phyloP scores from a whole-genome alignment of 2,329 filamentous ascomycete genomes.

The Venturia pyrina region DNA sequence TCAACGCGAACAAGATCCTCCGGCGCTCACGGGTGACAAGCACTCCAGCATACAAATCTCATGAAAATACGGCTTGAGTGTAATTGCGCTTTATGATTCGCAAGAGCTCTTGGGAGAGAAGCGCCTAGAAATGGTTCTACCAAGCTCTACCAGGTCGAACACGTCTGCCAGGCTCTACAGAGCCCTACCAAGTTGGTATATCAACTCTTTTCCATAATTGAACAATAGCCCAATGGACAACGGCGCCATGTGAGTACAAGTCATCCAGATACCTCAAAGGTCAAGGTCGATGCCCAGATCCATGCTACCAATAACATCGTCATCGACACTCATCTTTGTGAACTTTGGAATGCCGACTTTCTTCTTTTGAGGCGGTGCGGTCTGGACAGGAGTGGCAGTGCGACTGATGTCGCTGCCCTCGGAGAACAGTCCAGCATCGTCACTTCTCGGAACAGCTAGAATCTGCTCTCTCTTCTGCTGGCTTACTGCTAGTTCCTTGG shows the following conservation, averaged over 20 bases:
- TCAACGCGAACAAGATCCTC: background rate
- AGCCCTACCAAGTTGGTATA: background rate
- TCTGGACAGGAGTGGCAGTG: constrained; percentile 39
- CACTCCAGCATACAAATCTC: background rate
- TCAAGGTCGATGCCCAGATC: constrained; percentile 91
- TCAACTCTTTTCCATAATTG: background rate
- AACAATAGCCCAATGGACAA: background rate
- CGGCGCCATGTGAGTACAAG: background rate
- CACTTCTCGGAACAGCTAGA: constrained; percentile 23
- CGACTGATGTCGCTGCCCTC: constrained; percentile 35
- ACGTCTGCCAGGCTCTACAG: background rate
- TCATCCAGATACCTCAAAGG: constrained; percentile 33
- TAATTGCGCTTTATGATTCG: background rate
- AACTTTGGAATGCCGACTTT: constrained; percentile 54
- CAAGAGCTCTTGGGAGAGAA: background rate
- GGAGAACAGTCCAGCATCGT: constrained; percentile 36
- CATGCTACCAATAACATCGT: constrained; percentile 82
- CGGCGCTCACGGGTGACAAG: background rate
- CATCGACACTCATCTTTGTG: constrained; percentile 69
- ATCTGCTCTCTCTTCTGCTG: constrained; percentile 37
- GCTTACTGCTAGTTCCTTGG: constrained; percentile 54
- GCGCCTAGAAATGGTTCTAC: background rate
- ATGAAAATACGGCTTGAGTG: background rate
- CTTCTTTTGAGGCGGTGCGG: constrained; percentile 43
- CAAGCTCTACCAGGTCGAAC: background rate